Evolutionary conservation across 2,329 filamentous ascomycete genomes (phyloP), one percentile per base, ranked within the genome.

Genomic region (Simplicillium sp.): DNA sequence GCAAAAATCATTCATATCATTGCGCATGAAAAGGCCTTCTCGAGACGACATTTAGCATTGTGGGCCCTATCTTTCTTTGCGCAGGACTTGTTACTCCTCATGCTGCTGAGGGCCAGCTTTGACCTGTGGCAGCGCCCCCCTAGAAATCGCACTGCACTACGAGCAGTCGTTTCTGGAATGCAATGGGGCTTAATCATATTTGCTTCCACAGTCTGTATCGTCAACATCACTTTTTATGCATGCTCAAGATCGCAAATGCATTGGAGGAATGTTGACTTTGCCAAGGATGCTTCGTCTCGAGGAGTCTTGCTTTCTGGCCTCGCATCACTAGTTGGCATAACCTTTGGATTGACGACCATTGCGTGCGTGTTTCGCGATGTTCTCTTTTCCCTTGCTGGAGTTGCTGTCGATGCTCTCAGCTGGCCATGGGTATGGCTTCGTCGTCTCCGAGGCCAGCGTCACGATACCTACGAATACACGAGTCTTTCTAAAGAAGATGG

Each of bases 41-140:
- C 57, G 1, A 43, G 49, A 3, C 47, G 49, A n/a, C 50, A 56
- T 25, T 44, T 62, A 40, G 16, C 52, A 8, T 52, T 49, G 1
- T 63, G 56, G 46, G 54, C 54, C 16, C 51, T 56, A 11, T 59
- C 60, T 3, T 63, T 63, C 41, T 62, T 60, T 42, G 50, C 52
- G 4, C 59, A 62, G 32, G 60, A 63, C 16, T 45, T 56, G 1
- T 36, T 53, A 6, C 46, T 61, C 6, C 48, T 63, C 3, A 44
- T 62, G 11, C 16, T 58, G 18, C 51, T 61, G 32, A 50, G 59
- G 7, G 45, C 60, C 2, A 46, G 61, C 2, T 52, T 62, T 36
- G 52, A 56, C 37, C 7, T n/a, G 12, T 33, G 6, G 31, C 32
- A 33, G 13, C 25, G 52, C 44, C 48, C 46, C 32, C 45, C 46